phyloP scores from a whole-genome alignment of 2,329 filamentous ascomycete genomes.

The Phoma sp. region DNA sequence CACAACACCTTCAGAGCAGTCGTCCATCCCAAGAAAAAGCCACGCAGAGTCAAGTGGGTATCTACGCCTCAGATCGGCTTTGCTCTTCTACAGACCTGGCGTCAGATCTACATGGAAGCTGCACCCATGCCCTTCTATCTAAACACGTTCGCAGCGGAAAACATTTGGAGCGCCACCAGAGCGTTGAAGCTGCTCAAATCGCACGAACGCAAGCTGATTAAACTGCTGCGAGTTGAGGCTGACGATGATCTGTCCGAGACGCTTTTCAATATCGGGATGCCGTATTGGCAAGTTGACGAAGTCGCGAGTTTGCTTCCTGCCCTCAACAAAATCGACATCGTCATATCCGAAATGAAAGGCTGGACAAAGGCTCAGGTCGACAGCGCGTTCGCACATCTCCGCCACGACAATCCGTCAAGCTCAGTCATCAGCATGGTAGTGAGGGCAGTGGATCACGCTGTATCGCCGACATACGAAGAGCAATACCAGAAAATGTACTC shows the following conservation, averaged over 20 bases:
- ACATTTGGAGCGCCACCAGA: neutral
- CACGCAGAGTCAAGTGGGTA: neutral
- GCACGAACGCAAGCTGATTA: neutral
- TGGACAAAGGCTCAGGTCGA: no score
- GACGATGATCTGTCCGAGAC: no score
- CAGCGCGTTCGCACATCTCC: no score
- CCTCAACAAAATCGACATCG: no score
- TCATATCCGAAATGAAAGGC: no score
- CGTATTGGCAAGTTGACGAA: neutral
- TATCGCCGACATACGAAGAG: no score
- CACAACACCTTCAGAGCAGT: conserved; percentile 2
- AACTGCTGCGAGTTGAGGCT: neutral
- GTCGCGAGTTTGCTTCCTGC: no score
- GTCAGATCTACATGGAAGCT: conserved; percentile 17
- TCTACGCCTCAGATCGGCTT: neutral
- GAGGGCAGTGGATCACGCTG: no score
- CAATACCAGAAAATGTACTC: no score
- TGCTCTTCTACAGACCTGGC: conserved; percentile 1
- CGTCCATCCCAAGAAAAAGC: no score
- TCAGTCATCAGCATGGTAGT: no score
- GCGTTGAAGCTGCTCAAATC: neutral
- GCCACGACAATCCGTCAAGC: no score
- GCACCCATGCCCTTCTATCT: neutral
- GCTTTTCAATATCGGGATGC: neutral
- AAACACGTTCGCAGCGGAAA: neutral